Conservation (phyloP, 202 grass and related monocot species). For the Bolboschoenoplectus hybrid region DNA sequence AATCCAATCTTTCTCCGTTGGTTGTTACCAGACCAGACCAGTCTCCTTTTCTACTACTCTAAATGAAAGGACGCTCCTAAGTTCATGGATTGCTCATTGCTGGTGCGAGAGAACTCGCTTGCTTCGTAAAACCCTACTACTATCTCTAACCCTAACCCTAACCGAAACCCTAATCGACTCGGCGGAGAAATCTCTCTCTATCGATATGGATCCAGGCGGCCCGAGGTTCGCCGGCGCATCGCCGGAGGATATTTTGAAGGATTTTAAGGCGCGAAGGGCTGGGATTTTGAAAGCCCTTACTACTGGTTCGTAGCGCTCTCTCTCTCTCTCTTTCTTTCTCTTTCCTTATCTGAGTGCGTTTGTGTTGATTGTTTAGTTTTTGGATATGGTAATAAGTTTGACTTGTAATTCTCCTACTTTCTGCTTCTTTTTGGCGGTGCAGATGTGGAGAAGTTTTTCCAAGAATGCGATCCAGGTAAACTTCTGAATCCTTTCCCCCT, state of each 20-base stretch:
- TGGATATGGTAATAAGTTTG: not conserved
- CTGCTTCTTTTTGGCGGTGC: conserved; percentile 34
- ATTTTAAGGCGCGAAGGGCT: conserved; percentile 48
- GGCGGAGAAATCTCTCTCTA: not conserved
- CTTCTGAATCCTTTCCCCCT: not conserved
- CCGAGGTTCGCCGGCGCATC: not conserved
- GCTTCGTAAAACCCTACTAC: not conserved
- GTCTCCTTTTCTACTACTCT: not conserved
- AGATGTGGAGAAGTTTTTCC: conserved; percentile 63
- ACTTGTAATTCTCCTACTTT: conserved; percentile 25
- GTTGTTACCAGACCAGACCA: not conserved
- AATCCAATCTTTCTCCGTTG: too few relatives aligned
- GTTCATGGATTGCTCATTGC: not conserved
- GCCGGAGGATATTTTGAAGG: conserved; percentile 56
- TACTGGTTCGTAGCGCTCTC: conserved; percentile 38
- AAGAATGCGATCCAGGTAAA: conserved; percentile 59
- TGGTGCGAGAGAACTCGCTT: not conserved
- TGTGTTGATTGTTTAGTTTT: not conserved
- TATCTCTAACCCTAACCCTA: not conserved
- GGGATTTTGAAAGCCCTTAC: conserved; percentile 66
- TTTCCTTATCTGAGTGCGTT: not conserved
- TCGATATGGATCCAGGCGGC: not conserved
- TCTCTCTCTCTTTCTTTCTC: too few relatives aligned
- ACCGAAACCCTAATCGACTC: not conserved
- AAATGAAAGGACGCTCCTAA: not conserved